phyloP scores from a whole-genome alignment of 345 rosid genomes.

The Viola odorata region DNA sequence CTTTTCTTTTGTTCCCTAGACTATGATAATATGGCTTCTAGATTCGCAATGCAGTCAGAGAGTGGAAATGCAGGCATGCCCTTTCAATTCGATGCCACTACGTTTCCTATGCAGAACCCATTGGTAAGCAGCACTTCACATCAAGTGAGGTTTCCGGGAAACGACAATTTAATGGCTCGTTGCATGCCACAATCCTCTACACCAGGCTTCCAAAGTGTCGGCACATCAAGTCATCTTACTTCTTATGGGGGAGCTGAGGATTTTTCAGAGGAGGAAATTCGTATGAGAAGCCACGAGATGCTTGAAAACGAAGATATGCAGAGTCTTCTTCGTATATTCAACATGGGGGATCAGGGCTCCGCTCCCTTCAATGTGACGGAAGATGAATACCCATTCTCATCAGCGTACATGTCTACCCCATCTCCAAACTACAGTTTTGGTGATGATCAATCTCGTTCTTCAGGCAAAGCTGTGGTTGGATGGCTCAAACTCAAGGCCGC shows the following conservation, averaged over 20 bases:
- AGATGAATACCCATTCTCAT: slow-evolving; percentile 20
- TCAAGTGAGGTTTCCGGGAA: slow-evolving; percentile 35
- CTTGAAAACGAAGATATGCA: slow-evolving; percentile 33
- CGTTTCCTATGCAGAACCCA: slow-evolving; percentile 49
- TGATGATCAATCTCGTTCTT: slow-evolving; percentile 26
- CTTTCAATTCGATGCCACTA: slow-evolving; percentile 39
- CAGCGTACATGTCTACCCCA: slow-evolving; percentile 10
- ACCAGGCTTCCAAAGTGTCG: slow-evolving; percentile 32
- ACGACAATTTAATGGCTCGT: slow-evolving; percentile 30
- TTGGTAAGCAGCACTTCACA: slow-evolving; percentile 17
- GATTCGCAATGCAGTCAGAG: slow-evolving; percentile 45
- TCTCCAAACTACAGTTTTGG: slow-evolving; percentile 17
- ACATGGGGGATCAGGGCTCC: slow-evolving; percentile 20
- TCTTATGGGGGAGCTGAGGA: slow-evolving; percentile 30
- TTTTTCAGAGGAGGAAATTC: slow-evolving; percentile 24
- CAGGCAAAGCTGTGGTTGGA: slow-evolving; percentile 27
- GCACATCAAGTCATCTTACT: slow-evolving; percentile 32
- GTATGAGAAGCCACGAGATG: slow-evolving; percentile 28
- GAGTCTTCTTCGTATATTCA: slow-evolving; percentile 23
- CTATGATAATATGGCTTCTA: slow-evolving; percentile 39
- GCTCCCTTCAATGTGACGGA: slow-evolving; percentile 14
- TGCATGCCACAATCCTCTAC: slow-evolving; percentile 38
- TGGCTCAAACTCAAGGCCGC: slow-evolving; percentile 34
- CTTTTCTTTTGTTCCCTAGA: slow-evolving; percentile 26
- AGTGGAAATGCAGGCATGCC: slow-evolving; percentile 37